Percentiles rank a stretch among this genome's conserved stretches.
Conservation (phyloP, 495 filamentous ascomycete species). For the Friedmanniomyces endolithicus region DNA sequence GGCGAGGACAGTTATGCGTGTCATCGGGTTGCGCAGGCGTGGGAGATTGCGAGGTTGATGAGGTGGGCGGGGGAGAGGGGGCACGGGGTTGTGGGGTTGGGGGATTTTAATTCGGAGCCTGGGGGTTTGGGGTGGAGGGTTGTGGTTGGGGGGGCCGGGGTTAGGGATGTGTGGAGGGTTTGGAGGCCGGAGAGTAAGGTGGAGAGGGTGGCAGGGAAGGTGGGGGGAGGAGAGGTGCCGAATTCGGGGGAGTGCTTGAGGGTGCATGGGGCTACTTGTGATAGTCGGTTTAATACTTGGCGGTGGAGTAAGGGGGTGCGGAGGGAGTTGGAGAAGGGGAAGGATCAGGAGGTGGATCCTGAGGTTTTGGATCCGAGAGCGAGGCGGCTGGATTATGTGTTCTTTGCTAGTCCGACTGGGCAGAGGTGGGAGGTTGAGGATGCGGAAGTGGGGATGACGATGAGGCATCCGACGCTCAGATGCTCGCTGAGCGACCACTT, state of each 20-base stretch:
- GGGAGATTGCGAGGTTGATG: slow-evolving; percentile 89
- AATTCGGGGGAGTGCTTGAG: slow-evolving; percentile 61
- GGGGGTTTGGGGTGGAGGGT: slow-evolving; percentile 75
- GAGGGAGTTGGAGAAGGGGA: slow-evolving; percentile 47
- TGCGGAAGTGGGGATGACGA: slow-evolving; percentile 65
- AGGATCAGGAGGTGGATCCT: slow-evolving; percentile 42
- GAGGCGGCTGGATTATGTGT: slow-evolving; percentile 92
- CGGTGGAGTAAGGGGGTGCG: slow-evolving; percentile 60
- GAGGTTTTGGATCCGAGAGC: slow-evolving; percentile 56
- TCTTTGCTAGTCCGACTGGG: slow-evolving; percentile 37
- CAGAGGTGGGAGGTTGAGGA: slow-evolving; percentile 52
- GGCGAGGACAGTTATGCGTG: slow-evolving; percentile 74
- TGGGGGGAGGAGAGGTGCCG: slow-evolving; percentile 44
- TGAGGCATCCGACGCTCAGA: slow-evolving; percentile 63
- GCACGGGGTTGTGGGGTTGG: slow-evolving; percentile 70
- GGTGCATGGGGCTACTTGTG: slow-evolving; percentile 78
- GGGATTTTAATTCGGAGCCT: slow-evolving; percentile 93
- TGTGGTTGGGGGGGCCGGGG: slow-evolving; percentile 64
- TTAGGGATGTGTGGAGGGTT: slow-evolving; percentile 69
- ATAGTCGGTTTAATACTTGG: slow-evolving; percentile 83
- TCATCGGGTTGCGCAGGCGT: slow-evolving; percentile 88
- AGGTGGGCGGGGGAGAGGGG: slow-evolving; percentile 73
- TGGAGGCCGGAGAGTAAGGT: slow-evolving; percentile 67
- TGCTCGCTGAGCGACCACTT: slow-evolving; percentile 93
- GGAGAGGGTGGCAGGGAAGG: slow-evolving; percentile 49